Base-by-base conservation (phyloP, 2,329 filamentous ascomycete genomes). In the Cyanodermella asteris region DNA sequence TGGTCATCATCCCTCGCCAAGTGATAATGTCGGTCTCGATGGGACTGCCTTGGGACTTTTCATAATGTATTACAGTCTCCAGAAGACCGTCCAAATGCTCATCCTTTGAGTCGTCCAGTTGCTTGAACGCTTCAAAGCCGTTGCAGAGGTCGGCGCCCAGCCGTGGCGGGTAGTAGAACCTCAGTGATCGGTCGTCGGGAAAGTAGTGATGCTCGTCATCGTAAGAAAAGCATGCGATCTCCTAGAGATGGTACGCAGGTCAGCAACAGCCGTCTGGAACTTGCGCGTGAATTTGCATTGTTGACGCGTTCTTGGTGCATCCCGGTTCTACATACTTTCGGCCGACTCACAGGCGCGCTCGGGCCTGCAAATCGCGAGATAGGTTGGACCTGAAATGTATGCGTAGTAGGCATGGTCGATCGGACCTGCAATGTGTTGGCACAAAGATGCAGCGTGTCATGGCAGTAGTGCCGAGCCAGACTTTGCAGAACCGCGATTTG, bases 1-100 rank as follows among this genome's bases (percentile, higher is more conserved):
- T 97, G 33, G 87, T 94, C 72, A 97, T 82, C 80, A 94, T 93
- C 18, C 87, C 87, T 40, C 87, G 61, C 84, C 84, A 97, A 2
- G 84, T 94, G 25, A 94, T 61, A 22, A 94, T 46, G 38, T 91
- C 69, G 3, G 74, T 72, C 32, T 81, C 70, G 16, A 72, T 69
- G 41, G 62, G 71, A 39, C 64, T 59, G 3, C 64, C 62, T 1
- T 61, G 65, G 35, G 68, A 57, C 44, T 70, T 58, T 49, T 94
- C 87, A 35, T 77, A 59, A 14, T 63, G 61, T 24, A 69, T 56
- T 22, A 97, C 66, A 1, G 81, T 72, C 31, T 66, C 70, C 13
- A 97, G 55, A 16, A 97, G 55, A 31, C 74, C 73, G 41, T 90
- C 76, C 4, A 97, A 55, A 49, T 97, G 87, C 38, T 87, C 77